Evolutionary conservation across 2,329 filamentous ascomycete species (phyloP).

Genomic region (Colletotrichum kahawae): DNA sequence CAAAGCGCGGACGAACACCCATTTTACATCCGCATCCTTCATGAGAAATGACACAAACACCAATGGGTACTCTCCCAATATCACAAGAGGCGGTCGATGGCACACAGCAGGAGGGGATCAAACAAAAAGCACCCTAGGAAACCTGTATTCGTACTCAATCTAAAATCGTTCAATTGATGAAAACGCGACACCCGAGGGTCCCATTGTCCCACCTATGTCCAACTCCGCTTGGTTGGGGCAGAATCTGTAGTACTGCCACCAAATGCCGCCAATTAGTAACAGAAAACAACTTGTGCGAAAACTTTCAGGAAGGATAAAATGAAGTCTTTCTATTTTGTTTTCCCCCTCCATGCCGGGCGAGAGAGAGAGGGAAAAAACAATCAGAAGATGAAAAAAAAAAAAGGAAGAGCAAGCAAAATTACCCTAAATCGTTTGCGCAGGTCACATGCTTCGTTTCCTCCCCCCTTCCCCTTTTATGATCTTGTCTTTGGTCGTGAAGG

Average conservation of each 20-base stretch:
- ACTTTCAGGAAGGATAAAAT: neutral
- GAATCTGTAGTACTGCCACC: neutral
- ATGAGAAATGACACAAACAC: neutral
- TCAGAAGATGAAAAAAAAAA: neutral
- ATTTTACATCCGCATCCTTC: neutral
- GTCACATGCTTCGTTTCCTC: neutral
- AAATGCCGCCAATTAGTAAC: conserved; percentile 10
- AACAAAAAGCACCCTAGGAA: neutral
- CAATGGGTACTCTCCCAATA: neutral
- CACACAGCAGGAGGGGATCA: neutral
- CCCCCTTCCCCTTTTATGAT: neutral
- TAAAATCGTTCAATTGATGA: conserved; percentile 2
- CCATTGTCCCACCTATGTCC: neutral
- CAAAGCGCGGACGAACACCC: neutral
- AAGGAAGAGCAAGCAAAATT: neutral
- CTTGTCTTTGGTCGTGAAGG: conserved; percentile 1
- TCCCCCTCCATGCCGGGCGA: neutral
- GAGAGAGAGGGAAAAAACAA: neutral
- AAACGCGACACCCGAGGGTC: neutral
- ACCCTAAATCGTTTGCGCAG: neutral
- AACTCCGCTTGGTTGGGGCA: neutral
- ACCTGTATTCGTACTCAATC: conserved; percentile 14
- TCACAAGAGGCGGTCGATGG: neutral
- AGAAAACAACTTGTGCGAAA: neutral
- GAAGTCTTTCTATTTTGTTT: neutral